These are phyloP conservation scores for Streptanthus diversifolius DNA, from an alignment of 345 rosid species.

Conservation along the genomic window DNA sequence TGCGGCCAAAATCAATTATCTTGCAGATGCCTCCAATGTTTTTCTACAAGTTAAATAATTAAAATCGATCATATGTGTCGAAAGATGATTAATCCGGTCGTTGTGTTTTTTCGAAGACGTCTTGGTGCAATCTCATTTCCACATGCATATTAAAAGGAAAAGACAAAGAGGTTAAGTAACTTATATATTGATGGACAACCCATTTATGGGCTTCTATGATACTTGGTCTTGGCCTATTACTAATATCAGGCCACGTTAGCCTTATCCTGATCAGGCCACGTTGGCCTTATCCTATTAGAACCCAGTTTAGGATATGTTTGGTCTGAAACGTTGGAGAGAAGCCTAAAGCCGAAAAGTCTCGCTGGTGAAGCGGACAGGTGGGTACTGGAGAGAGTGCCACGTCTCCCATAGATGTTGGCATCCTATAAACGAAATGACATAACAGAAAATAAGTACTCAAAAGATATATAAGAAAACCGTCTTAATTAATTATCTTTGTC, in stretches of 20 bases:
- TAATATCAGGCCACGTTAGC: neutral
- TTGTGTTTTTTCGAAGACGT: neutral
- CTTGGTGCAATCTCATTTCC: neutral
- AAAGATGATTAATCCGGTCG: neutral
- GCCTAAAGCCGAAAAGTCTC: neutral
- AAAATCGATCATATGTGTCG: neutral
- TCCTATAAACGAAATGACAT: neutral
- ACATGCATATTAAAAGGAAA: neutral
- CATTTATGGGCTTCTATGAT: neutral
- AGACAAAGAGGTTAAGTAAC: neutral
- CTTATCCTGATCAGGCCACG: neutral
- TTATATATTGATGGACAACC: neutral
- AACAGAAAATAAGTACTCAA: neutral
- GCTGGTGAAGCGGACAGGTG: neutral
- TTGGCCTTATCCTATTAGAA: neutral
- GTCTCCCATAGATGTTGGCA: constrained; percentile 6
- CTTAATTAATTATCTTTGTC: neutral
- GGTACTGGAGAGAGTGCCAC: neutral
- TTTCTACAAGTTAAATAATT: neutral
- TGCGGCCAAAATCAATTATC: neutral
- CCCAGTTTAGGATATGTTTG: neutral
- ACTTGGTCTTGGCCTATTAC: neutral
- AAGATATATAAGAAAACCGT: neutral
- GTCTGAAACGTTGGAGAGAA: neutral
- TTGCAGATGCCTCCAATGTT: neutral